A percentile compares a stretch with the other conserved stretches of the same genome.
phyloP scores from a whole-genome alignment of 306 rosid species.

The Nissolia schottii region DNA sequence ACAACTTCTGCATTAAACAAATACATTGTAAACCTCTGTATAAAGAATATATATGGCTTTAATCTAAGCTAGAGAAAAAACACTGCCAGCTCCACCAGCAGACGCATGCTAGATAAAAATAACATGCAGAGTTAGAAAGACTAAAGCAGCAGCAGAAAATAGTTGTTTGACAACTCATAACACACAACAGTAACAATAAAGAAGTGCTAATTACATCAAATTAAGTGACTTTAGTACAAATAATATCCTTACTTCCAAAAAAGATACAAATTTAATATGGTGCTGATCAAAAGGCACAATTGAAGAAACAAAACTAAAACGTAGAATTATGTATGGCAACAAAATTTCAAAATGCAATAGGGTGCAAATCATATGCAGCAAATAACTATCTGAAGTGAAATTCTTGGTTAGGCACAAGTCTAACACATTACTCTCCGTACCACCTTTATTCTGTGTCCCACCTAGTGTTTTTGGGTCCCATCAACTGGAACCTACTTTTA shows the following conservation, averaged over 20 bases:
- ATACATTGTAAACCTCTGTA: neutral
- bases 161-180: neutral
- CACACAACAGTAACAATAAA: neutral
- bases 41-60: slow-evolving; percentile 1
- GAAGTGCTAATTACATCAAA: neutral
- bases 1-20: slow-evolving; percentile 9
- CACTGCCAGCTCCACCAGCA: slow-evolving; percentile 1
- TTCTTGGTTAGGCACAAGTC: no score
- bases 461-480: no score
- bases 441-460: no score
- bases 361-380: neutral
- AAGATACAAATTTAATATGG: neutral
- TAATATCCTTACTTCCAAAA: neutral
- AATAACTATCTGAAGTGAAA: no score
- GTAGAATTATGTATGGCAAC: neutral
- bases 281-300: neutral
- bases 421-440: no score
- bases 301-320: slow-evolving; percentile 11
- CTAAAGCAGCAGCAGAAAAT: slow-evolving; percentile 1
- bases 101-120: slow-evolving; percentile 1
- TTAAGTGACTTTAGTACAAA: neutral
- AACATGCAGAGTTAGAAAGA: neutral
- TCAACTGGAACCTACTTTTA: no score
- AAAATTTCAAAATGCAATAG: neutral
- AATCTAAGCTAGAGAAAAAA: slow-evolving; percentile 1